These are phyloP conservation scores for Butyriboletus loyo DNA, from an alignment of 768 basidiomycete genomes.

Conservation along the genomic window DNA sequence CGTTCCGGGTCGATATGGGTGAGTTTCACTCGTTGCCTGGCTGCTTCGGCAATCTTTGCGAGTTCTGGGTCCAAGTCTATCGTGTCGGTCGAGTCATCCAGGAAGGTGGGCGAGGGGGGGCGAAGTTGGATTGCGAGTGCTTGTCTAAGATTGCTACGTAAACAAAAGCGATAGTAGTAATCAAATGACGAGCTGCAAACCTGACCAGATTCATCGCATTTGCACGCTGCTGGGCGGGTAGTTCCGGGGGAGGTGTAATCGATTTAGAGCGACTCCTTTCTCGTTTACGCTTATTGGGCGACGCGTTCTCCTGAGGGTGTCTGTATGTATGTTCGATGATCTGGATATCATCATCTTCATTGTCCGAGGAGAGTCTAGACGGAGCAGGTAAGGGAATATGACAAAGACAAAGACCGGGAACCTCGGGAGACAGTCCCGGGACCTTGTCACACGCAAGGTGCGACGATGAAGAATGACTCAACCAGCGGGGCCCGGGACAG, in stretches of 20 bases:
- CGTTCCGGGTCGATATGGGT: constrained; percentile 22
- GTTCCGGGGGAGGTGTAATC: constrained; percentile 70
- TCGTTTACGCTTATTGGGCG: constrained; percentile 43
- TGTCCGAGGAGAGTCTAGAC: constrained; percentile 36
- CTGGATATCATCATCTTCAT: constrained; percentile 47
- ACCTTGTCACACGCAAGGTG: background rate
- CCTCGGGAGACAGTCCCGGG: constrained; percentile 12
- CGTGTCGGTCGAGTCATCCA: constrained; percentile 47
- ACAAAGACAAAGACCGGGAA: constrained; percentile 6
- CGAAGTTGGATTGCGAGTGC: constrained; percentile 42
- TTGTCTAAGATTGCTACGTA: constrained; percentile 36
- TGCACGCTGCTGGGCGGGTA: constrained; percentile 52
- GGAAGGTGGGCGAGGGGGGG: constrained; percentile 45
- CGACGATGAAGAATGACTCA: background rate
- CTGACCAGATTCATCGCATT: constrained; percentile 58
- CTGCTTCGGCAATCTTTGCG: constrained; percentile 48
- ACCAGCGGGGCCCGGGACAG: background rate
- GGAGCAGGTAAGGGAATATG: constrained; percentile 8
- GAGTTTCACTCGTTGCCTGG: constrained; percentile 29
- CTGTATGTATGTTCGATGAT: constrained; percentile 36
- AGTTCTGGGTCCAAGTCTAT: constrained; percentile 62
- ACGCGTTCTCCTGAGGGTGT: constrained; percentile 1
- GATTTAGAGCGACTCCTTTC: constrained; percentile 64
- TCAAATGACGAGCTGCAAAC: constrained; percentile 35
- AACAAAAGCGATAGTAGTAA: background rate